Evolutionary conservation across 202 grass and related monocot genomes (phyloP), one percentile per base, ranked within the genome.

Genomic region (Musa balbisiana): DNA sequence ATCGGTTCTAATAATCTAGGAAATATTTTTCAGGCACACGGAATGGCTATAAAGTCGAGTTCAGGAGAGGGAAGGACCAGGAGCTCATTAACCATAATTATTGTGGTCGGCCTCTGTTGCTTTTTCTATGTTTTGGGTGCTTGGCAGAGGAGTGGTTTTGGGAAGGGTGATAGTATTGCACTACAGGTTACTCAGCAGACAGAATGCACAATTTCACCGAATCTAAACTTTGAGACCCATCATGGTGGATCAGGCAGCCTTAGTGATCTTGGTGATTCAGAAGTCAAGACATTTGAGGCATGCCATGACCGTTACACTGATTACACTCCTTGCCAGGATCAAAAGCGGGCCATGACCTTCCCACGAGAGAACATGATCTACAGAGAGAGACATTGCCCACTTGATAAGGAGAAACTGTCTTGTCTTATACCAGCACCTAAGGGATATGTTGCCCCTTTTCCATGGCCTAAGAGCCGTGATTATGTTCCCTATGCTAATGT

Each of bases 271-370:
- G 1, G 81, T 1, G 2, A 6, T 43, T 43, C 27, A 49, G 26
- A 1, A 62, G 1, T 1, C 11, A n/a, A 24, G 56, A 79, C 15
- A 11, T 88, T 94, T 76, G 24, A 77, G 56, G 67, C 92, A 43
- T 89, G 88, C 69, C 19, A 60, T 19, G 89, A 87, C 55, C 58
- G 79, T 27, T 68, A 89, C 69, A 82, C 86, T 5, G 92, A 96
- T 84, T 75, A 91, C 80, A 96, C 92, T 50, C 92, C 92, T 50
- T 96, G 92, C 71, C 92, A 92, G 72, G 82, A 96, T 80, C 92
- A 96, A 78, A 80, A 77, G 10, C 80, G 86, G 53, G 89, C 92
- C 29, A 96, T 96, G 92, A 85, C 52, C 14, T 96, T 96, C 82
- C 86, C 84, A 0, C 79, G 92, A 2, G 66, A 72, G 52, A 89